Base-by-base conservation (phyloP, 139 green algal genomes). In the Yamagishiella unicocca region DNA sequence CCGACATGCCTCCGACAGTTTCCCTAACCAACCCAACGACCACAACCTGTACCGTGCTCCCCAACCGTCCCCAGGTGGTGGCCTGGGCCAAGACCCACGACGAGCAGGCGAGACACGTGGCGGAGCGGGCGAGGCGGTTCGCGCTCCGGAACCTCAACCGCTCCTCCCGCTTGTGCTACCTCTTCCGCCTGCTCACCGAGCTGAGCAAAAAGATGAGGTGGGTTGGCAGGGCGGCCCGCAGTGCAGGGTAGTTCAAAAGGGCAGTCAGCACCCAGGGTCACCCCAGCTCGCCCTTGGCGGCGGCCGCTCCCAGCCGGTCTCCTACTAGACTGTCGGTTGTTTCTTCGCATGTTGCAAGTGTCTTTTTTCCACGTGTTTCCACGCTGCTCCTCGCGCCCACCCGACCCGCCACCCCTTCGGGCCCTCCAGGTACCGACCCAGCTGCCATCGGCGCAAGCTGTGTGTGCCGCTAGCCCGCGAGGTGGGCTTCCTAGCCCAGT, bases 101-200 rank as follows among this genome's bases (percentile, higher is more conserved):
- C 67, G 66, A 35, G 6, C 66, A 80, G 25, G 66, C 81, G 5
- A 33, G n/a, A 12, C 46, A 46, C 31, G 74, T 87, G 12, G 81
- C 46, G 22, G 40, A 55, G 42, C 24, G 21, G 33, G 81, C 40
- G 7, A 33, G 42, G 24, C 14, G 1, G 17, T 87, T 87, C 33
- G 82, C 82, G 50, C 50, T 46, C 35, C 22, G 42, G 22, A 64
- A 87, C 82, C 67, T 87, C 0, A 61, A 2, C 24, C 66, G 50
- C 17, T 46, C 66, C 42, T 67, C 67, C 14, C 82, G 82, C 17
- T 67, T 87, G 46, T 87, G 82, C 67, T 87, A 87, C 82, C 35
- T 81, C n/a, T 78, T 77, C 22, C 62, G 31, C 21, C 50, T 87
- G 50, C 35, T 87, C 7, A 77, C 54, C 2, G 43, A 76, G 40